Conservation (phyloP, 1,284 basidiomycete genomes). For the Melampsora occidentalis region DNA sequence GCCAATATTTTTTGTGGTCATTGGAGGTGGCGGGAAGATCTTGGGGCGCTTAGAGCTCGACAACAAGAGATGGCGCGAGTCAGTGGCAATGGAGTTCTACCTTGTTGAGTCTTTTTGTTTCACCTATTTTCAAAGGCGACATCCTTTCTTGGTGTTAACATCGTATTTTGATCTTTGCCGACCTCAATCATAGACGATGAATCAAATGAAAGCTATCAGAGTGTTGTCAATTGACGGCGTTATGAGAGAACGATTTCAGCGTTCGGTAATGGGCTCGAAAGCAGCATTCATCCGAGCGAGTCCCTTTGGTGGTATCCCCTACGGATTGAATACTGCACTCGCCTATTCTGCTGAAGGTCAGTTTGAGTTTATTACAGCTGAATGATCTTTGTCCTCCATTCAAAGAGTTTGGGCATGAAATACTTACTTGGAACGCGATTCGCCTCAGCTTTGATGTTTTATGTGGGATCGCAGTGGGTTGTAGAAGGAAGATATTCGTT, state of each 20-base stretch:
- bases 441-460: constrained; percentile 31
- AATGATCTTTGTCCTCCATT: no score
- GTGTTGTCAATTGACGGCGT: constrained; percentile 31
- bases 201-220: constrained; percentile 35
- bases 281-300: constrained; percentile 35
- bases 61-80: constrained; percentile 80
- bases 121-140: constrained; percentile 31
- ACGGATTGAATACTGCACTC: constrained; percentile 32
- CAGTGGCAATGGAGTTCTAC: constrained; percentile 79
- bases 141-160: not conserved
- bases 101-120: constrained; percentile 60
- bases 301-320: constrained; percentile 34
- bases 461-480: constrained; percentile 35
- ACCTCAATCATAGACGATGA: constrained; percentile 25
- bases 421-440: no score
- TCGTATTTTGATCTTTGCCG: no score
- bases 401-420: no score
- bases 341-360: constrained; percentile 38
- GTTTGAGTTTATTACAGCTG: not conserved
- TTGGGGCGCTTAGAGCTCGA: constrained; percentile 69
- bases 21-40: constrained; percentile 69
- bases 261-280: constrained; percentile 17
- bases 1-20: constrained; percentile 73
- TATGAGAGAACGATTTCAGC: constrained; percentile 20
- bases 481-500: constrained; percentile 35